Conservation (phyloP, 495 filamentous ascomycete species). For the Staphylotrichum longicolle region DNA sequence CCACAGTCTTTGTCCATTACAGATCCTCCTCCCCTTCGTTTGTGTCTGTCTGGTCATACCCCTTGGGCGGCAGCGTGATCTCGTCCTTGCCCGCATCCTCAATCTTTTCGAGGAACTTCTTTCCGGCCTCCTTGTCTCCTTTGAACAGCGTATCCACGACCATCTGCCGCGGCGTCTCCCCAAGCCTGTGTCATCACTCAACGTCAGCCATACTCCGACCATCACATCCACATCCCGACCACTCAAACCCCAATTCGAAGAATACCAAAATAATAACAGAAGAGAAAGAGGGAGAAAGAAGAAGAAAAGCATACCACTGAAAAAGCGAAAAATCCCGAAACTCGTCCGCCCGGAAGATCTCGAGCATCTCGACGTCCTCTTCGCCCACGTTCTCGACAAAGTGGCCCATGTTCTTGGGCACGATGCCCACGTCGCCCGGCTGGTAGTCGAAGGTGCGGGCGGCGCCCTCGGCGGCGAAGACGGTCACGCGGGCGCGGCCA, state of each 20-base stretch:
- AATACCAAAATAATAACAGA: too few relatives aligned
- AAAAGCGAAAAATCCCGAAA: constrained; percentile 64
- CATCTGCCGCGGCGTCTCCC: constrained; percentile 59
- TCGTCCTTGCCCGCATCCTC: constrained; percentile 52
- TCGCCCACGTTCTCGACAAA: constrained; percentile 63
- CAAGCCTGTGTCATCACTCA: constrained; percentile 34
- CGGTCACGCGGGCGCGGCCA: constrained; percentile 52
- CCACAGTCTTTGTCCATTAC: not conserved
- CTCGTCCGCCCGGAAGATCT: constrained; percentile 57
- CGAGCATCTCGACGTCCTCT: constrained; percentile 59
- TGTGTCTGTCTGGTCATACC: too few relatives aligned
- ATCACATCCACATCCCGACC: too few relatives aligned
- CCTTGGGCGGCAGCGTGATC: constrained; percentile 30
- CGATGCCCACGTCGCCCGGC: constrained; percentile 59
- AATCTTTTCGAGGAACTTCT: constrained; percentile 56
- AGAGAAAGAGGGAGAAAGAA: too few relatives aligned
- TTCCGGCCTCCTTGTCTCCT: constrained; percentile 50
- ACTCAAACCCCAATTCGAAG: too few relatives aligned
- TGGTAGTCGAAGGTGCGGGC: constrained; percentile 50
- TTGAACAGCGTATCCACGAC: constrained; percentile 62
- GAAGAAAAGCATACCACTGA: constrained; percentile 49
- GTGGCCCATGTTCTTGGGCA: constrained; percentile 60
- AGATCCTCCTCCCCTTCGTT: constrained; percentile 12
- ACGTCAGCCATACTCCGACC: too few relatives aligned
- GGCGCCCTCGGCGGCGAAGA: constrained; percentile 49